These are phyloP conservation scores for Penicillium sp. DNA, from an alignment of 2,329 filamentous ascomycete species.

Conservation along the genomic window DNA sequence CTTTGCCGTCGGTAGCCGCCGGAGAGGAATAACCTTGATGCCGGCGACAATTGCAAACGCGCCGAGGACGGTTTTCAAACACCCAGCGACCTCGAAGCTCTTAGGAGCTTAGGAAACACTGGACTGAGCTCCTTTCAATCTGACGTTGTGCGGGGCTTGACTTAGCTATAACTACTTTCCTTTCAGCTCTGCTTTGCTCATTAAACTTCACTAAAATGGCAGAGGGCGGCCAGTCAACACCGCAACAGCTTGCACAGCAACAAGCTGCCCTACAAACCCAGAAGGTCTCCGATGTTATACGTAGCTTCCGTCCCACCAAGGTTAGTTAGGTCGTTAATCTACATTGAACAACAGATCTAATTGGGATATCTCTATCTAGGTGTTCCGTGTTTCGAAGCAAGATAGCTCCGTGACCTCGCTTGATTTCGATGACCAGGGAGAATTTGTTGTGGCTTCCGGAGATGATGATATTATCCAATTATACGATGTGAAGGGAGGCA, in stretches of 20 bases:
- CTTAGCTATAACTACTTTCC: neutral
- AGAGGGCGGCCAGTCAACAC: constrained; percentile 30
- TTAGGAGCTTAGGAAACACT: neutral
- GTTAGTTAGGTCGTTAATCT: constrained; percentile 51
- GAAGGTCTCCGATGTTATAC: constrained; percentile 77
- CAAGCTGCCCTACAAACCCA: constrained; percentile 51
- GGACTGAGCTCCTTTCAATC: neutral
- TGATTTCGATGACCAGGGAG: constrained; percentile 95
- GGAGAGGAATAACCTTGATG: constrained; percentile 25
- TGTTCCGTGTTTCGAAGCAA: constrained; percentile 43
- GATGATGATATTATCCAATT: constrained; percentile 96
- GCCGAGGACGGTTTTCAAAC: constrained; percentile 13
- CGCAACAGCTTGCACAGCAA: constrained; percentile 31
- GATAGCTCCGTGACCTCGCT: constrained; percentile 78
- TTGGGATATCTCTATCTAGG: constrained; percentile 27
- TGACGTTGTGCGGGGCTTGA: neutral
- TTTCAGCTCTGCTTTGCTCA: constrained; percentile 10
- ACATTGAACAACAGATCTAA: neutral
- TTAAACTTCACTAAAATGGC: constrained; percentile 29
- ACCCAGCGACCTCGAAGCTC: constrained; percentile 1
- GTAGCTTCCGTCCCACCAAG: constrained; percentile 78
- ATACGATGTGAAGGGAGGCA: constrained; percentile 90
- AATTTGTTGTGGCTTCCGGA: constrained; percentile 86
- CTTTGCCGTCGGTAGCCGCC: constrained; percentile 23
- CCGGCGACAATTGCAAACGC: constrained; percentile 20